These are phyloP conservation scores for Acanthamoeba sp. DNA, from an alignment of 208 protist species.

Conservation along the genomic window DNA sequence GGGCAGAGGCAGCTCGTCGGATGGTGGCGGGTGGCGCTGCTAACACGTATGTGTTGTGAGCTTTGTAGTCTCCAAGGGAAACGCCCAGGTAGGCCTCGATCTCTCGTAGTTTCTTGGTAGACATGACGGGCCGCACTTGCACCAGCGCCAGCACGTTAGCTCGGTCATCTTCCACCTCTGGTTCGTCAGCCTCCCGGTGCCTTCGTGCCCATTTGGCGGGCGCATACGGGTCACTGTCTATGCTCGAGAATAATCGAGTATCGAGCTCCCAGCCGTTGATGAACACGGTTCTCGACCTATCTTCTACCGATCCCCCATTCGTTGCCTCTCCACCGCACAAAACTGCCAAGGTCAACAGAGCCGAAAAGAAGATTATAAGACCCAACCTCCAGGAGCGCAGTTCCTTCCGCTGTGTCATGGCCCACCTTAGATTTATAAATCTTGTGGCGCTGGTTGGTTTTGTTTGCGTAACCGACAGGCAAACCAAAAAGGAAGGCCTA, in stretches of 20 bases:
- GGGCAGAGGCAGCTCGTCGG: background rate
- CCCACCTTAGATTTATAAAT: too few species aligned
- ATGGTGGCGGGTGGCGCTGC: background rate
- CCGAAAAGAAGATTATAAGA: too few species aligned
- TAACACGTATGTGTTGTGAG: slow-evolving; percentile 41
- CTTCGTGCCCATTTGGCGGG: background rate
- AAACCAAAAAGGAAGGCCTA: too few species aligned
- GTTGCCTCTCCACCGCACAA: too few species aligned
- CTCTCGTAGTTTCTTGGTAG: background rate
- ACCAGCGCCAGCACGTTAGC: background rate
- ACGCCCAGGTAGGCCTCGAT: slow-evolving; percentile 26
- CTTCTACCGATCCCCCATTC: background rate
- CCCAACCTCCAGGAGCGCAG: too few species aligned
- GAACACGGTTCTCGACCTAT: background rate
- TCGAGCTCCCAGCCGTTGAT: slow-evolving; percentile 21
- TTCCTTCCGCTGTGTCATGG: too few species aligned
- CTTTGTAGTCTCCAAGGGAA: background rate
- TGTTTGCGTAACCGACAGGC: too few species aligned
- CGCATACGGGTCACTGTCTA: background rate
- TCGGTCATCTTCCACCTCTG: background rate
- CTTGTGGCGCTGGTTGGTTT: too few species aligned
- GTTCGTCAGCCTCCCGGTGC: background rate
- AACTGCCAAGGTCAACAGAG: too few species aligned
- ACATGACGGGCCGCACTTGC: background rate
- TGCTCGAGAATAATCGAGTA: background rate